Evolutionary conservation across 208 protist genomes (phyloP), one percentile per base, ranked within the genome.

Genomic region (Crithidia sp.): DNA sequence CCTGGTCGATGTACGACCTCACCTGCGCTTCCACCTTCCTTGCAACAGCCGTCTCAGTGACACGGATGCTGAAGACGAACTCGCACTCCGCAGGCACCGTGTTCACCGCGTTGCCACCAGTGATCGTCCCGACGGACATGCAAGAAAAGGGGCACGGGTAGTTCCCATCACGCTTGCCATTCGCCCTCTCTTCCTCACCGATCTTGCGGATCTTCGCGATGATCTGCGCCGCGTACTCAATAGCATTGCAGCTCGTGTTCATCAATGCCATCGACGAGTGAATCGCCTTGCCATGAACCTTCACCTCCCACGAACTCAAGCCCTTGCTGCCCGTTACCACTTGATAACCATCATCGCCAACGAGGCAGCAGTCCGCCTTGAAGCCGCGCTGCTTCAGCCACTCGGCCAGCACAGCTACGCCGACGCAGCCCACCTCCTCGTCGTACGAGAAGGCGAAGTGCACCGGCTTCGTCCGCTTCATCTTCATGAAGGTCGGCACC

Each of bases 401-500:
- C 37, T 75, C 43, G 12, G 83, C 63, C 19, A 85, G 74, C 17
- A 73, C 13, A 17, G 76, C 73, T 7, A 80, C 64, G 14, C 76
- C 76, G 17, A 76, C 37, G 70, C 76, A 88, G 7, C 76, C 78
- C 0, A 86, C 41, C 64, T 86, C 78, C 52, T 84, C 85, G 56
- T 86, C 76, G 67, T 82, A 85, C 7, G 74, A 75, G 55, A 81
- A 83, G 37, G 77, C 79, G 71, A 76, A 81, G 71, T 90, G 82
- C 28, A 85, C 74, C 8, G 81, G 77, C 62, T 86, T 89, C 12
- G 45, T 36, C 37, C 77, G 74, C 73, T 77, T 77, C 77, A 84
- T 74, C 47, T 69, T 59, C 52, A 80, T 63, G 16, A 82, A 75
- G 37, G 72, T 54, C 12, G 81, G 77, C 13, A 60, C 73, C 14